phyloP scores from a whole-genome alignment of 768 basidiomycete species.

The Jaapia argillacea region DNA sequence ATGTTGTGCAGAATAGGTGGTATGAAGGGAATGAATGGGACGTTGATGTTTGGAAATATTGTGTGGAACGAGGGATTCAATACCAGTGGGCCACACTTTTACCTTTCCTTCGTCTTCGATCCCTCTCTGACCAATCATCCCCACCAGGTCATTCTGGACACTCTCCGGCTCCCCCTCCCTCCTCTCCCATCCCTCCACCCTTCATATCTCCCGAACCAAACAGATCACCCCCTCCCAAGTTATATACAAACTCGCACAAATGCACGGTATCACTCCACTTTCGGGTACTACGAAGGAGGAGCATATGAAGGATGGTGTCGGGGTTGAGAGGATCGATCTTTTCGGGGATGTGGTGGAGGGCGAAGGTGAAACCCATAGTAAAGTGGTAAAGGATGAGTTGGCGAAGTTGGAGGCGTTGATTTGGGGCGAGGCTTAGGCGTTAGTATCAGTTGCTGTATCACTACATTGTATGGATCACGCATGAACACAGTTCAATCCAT shows the following conservation, averaged over 20 bases:
- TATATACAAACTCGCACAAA: constrained; percentile 59
- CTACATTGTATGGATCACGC: too few relatives aligned
- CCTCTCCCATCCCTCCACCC: constrained; percentile 36
- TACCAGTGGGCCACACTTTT: constrained; percentile 48
- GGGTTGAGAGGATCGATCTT: constrained; percentile 27
- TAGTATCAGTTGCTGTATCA: too few relatives aligned
- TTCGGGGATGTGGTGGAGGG: constrained; percentile 14
- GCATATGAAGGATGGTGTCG: constrained; percentile 63
- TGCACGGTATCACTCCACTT: constrained; percentile 57
- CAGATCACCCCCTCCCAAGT: constrained; percentile 54
- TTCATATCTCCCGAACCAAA: constrained; percentile 32
- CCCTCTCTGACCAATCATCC: not conserved
- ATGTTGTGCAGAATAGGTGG: constrained; percentile 83
- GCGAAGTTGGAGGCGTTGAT: too few relatives aligned
- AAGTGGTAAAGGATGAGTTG: too few relatives aligned
- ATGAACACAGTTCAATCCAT: too few relatives aligned
- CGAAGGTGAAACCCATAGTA: too few relatives aligned
- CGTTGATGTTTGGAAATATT: constrained; percentile 50
- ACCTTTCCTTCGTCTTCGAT: not conserved
- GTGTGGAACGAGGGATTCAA: constrained; percentile 48
- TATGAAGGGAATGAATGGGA: constrained; percentile 77
- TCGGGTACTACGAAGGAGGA: constrained; percentile 61
- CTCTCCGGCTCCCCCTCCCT: constrained; percentile 66
- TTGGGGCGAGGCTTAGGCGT: too few relatives aligned
- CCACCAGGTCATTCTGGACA: constrained; percentile 82